Evolutionary conservation across 2,329 filamentous ascomycete genomes (phyloP).

Genomic region (Saccharata proteae): DNA sequence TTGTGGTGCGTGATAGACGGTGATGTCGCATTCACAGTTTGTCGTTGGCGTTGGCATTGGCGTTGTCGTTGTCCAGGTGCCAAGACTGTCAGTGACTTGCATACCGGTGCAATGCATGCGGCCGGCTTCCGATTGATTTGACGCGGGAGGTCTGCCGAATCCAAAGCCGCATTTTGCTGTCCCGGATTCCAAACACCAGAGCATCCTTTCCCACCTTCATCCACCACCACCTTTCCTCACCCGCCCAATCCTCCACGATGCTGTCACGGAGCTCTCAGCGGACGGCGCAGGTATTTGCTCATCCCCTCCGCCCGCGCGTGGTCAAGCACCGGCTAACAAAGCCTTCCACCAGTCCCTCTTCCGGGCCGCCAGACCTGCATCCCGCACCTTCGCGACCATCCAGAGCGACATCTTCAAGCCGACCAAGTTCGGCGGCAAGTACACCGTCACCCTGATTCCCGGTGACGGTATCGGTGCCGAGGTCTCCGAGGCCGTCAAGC

Average conservation of each 20-base stretch:
- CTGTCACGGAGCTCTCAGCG: conserved; percentile 32
- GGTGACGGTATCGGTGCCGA: conserved; percentile 97
- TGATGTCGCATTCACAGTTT: too few species aligned
- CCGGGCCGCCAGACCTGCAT: conserved; percentile 38
- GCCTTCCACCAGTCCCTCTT: conserved; percentile 38
- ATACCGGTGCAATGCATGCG: too few species aligned
- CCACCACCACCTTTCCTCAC: conserved; percentile 5
- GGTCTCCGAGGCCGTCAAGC: conserved; percentile 96
- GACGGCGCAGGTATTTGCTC: conserved; percentile 34
- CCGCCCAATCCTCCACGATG: conserved; percentile 17
- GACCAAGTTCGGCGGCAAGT: conserved; percentile 97
- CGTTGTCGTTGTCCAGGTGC: too few species aligned
- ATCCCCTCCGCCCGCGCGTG: conserved; percentile 2
- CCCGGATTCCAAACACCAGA: too few species aligned
- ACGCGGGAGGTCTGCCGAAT: too few species aligned
- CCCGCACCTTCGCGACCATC: conserved; percentile 48
- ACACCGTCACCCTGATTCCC: conserved; percentile 96
- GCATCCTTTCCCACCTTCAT: conserved; percentile 2
- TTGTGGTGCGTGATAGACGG: too few species aligned
- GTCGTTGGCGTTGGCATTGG: too few species aligned
- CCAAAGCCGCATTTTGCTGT: too few species aligned
- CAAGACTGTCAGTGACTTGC: too few species aligned
- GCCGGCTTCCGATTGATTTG: too few species aligned
- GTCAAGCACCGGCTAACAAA: conserved; percentile 5
- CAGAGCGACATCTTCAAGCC: conserved; percentile 97